Evolutionary conservation across 2,329 filamentous ascomycete species (phyloP), one percentile per base, ranked within the genome.

Genomic region (Apiospora saccharicola): DNA sequence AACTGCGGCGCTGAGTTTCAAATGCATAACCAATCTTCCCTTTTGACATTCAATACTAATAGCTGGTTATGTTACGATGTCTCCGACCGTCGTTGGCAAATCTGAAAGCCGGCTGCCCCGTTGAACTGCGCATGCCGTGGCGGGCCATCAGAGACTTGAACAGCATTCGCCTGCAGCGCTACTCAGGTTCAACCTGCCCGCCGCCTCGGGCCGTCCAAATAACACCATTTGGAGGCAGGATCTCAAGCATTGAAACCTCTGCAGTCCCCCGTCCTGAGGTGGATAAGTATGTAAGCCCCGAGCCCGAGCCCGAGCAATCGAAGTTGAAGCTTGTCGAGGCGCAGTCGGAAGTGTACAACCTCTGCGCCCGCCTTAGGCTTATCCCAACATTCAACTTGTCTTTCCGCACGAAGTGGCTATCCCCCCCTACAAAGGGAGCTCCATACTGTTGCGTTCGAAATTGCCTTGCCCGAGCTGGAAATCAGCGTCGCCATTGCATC

Each of bases 271-370:
- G 10, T 41, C 8, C 37, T 41, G 8, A 8, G 37, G 37, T 41
- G 2, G 26, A 30, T 30, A 30, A 30, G 26, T 30, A 30, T 30
- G 26, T 30, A 30, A 30, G 26, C 26, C 26, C 26, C 26, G 26
- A 30, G 26, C 26, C n/a, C n/a, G n/a, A n/a, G n/a, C 13, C 49
- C 49, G 51, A 30, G 4, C 26, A 34, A 19, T 19, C 6, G 26
- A 34, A 6, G 8, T 41, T 7, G 22, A 30, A 16, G 14, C 8
- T 57, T 3, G 26, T 14, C 22, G 37, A 12, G 41, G 41, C 47
- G 22, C 47, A 70, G 30, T 24, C 47, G 4, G 47, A 70, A n/a
- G 13, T 70, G 6, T 57, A 70, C 68, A 44, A 70, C 26, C 49
- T 70, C 34, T 53, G 30, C 47, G 68, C 47, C 34, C 46, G 68